phyloP scores from a whole-genome alignment of 306 rosid genomes.

The Fragaria ananassa region DNA sequence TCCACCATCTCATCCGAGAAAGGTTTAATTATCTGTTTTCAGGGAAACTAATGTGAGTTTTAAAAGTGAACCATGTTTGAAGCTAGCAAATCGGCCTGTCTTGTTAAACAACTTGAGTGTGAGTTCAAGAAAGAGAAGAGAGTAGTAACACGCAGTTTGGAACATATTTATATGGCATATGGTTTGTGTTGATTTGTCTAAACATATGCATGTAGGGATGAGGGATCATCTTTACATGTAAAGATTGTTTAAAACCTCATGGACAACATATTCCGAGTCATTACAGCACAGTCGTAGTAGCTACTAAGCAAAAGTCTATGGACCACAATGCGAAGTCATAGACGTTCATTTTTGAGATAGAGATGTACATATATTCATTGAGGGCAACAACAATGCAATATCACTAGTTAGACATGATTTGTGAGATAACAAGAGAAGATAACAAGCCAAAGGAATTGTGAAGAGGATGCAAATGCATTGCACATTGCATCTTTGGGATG shows the following conservation, averaged over 20 bases:
- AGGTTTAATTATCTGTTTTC: too few relatives aligned
- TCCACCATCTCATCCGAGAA: not conserved
- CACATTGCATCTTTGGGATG: not conserved
- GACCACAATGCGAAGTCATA: not conserved
- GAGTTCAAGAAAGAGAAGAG: not conserved
- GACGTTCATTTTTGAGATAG: too few relatives aligned
- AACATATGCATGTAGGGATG: not conserved
- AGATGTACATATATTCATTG: too few relatives aligned
- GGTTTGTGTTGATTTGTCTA: not conserved
- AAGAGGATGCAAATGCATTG: not conserved
- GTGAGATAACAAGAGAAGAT: too few relatives aligned
- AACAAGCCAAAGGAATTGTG: not conserved
- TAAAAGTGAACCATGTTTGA: not conserved
- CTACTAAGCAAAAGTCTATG: too few relatives aligned
- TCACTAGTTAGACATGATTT: too few relatives aligned
- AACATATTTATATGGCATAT: not conserved
- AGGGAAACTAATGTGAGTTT: too few relatives aligned
- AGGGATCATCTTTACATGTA: not conserved
- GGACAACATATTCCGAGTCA: not conserved
- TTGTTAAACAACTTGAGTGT: not conserved
- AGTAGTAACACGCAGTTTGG: not conserved
- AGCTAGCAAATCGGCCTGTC: not conserved
- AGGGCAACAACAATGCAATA: too few relatives aligned
- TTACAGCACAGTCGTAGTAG: not conserved
- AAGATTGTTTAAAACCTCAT: not conserved